These are phyloP conservation scores for Anisogramma anomala DNA, from an alignment of 2,329 filamentous ascomycete species.

Conservation along the genomic window DNA sequence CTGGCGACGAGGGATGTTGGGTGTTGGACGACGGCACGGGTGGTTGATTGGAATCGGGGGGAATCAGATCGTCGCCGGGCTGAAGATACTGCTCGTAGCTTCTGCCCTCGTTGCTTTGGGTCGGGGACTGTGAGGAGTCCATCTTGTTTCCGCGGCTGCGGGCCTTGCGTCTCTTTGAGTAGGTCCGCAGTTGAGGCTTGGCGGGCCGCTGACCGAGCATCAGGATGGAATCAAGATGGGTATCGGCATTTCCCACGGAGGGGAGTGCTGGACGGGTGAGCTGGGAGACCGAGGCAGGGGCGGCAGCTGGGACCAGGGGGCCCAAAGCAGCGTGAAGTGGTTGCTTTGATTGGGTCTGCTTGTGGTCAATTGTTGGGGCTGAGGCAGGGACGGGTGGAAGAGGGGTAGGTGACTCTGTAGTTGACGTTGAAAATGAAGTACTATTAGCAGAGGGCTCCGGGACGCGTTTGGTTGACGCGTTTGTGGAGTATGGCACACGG, in stretches of 20 bases:
- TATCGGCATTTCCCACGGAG: neutral
- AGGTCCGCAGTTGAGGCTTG: neutral
- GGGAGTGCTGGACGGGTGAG: neutral
- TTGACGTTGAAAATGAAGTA: neutral
- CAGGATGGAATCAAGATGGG: neutral
- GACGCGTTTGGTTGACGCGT: constrained; percentile 12
- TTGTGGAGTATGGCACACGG: neutral
- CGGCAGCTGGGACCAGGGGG: neutral
- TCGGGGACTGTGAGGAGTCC: constrained; percentile 41
- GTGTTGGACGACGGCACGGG: neutral
- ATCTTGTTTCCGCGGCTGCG: constrained; percentile 22
- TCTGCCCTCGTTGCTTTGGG: constrained; percentile 44
- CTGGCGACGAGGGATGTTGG: constrained; percentile 1
- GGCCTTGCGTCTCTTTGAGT: neutral
- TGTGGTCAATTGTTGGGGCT: neutral
- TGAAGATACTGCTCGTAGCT: constrained; percentile 39
- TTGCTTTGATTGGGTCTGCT: neutral
- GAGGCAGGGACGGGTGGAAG: no score
- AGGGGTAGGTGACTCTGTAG: no score
- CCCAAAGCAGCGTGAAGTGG: neutral
- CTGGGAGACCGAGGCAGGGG: no score
- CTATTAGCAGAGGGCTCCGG: neutral
- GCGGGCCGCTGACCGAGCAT: neutral
- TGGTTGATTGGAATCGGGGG: constrained; percentile 20
- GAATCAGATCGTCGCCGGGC: constrained; percentile 13